Evolutionary conservation across 2,329 filamentous ascomycete genomes (phyloP), one percentile per base, ranked within the genome.

Genomic region (Nothophoma quercina): DNA sequence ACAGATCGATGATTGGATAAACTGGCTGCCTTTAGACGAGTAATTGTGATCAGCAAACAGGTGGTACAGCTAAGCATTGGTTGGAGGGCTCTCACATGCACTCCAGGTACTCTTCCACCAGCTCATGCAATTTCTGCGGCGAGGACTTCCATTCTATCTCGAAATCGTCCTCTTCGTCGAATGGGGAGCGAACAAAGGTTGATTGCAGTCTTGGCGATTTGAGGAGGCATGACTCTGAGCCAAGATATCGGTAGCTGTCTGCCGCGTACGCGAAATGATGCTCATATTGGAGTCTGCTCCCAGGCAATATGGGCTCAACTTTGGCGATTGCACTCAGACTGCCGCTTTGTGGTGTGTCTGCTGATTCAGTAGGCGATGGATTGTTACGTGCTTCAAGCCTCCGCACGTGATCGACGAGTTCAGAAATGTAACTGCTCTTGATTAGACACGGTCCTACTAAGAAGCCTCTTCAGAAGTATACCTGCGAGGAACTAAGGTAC

Each of bases 341-440:
- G 5, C 45, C 39, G 21, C 61, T 56, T 10, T 61, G 59, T 9
- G 55, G 33, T 15, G 59, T 58, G 9, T 54, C 57, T 0, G 44
- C 55, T 7, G 64, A 63, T 7, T 57, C 47, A 3, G 59, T 48
- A 9, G 67, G 68, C 1, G 68, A 64, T 15, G 64, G 52, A 21
- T 64, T 48, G 28, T 32, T 58, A 18, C 29, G 56, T 30, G 55
- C 51, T 25, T 62, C 56, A 8, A 72, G 51, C n/a, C 54, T 60
- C 13, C 64, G 70, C 63, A 73, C 68, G 61, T 72, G 69, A 60
- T 70, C 67, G 13, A 74, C 66, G 22, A 74, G 62, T 32, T 67
- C 62, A 15, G 69, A 63, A 32, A 74, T 73, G 55, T 74, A 72
- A 50, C 71, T 73, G 51, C 32, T 18, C 18, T 32, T 13, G 34